These are phyloP conservation scores for Chlamydomonas reinhardtii DNA, from an alignment of 163 green algal genomes.

Conservation along the genomic window DNA sequence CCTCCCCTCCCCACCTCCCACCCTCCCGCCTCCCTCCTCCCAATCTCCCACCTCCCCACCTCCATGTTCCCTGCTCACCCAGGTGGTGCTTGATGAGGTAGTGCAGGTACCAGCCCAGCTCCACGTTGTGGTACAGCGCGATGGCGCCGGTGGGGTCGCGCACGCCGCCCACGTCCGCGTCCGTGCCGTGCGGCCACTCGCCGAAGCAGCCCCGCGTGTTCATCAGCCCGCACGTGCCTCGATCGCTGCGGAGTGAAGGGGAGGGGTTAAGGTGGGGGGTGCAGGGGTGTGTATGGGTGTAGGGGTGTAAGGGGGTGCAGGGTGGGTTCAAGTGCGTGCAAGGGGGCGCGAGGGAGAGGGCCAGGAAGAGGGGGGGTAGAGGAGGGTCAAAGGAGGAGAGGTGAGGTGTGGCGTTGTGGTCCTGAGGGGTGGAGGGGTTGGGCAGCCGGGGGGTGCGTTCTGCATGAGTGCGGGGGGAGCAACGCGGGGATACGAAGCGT, in stretches of 20 bases:
- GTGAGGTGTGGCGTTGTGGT: neutral
- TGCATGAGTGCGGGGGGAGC: neutral
- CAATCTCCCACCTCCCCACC: neutral
- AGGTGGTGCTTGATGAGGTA: conserved; percentile 39
- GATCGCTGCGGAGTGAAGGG: neutral
- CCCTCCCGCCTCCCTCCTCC: too few relatives aligned
- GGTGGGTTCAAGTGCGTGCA: too few relatives aligned
- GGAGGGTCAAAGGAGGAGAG: too few relatives aligned
- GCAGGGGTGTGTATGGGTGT: neutral
- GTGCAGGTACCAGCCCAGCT: conserved; percentile 50
- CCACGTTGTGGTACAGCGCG: conserved; percentile 29
- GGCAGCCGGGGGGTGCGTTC: too few relatives aligned
- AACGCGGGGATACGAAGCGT: neutral
- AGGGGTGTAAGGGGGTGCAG: neutral
- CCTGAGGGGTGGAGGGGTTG: neutral
- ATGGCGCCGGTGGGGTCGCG: neutral
- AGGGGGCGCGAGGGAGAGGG: too few relatives aligned
- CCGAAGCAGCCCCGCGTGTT: conserved; percentile 9
- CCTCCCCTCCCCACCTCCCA: neutral
- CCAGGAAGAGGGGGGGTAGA: too few relatives aligned
- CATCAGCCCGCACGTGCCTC: conserved; percentile 11
- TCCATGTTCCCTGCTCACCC: neutral
- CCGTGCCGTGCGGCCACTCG: conserved; percentile 6
- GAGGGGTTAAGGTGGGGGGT: neutral
- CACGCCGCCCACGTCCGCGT: neutral